Evolutionary conservation across 495 filamentous ascomycete species (phyloP), one percentile per base, ranked within the genome.

Genomic region (Daldinia bambusicola): DNA sequence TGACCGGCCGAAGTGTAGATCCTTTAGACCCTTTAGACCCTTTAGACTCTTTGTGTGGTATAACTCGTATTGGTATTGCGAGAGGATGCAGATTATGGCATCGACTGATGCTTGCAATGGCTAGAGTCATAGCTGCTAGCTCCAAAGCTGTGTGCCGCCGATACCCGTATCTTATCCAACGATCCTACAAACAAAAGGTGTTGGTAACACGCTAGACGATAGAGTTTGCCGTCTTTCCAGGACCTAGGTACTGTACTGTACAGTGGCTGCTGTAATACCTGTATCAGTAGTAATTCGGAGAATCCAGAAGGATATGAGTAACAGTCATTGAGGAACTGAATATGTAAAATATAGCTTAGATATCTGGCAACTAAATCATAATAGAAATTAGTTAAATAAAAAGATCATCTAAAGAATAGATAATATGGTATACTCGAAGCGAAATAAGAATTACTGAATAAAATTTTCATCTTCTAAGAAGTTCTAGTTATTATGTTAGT

Each of bases 1-100:
- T 67, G 66, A 68, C 32, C 65, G 67, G 70, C 52, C 71, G 66
- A 62, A 64, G 43, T 52, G 66, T 73, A 51, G 65, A 65, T 14
- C 38, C 36, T 36, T 26, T 26, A 26, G 26, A 26, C 26, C 26
- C 36, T 36, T 26, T 26, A 26, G 26, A 26, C 26, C 26, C 26
- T 26, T 26, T 26, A 26, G 26, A 26, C 1, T 36, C 2, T 61
- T 26, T 53, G 12, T 43, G 31, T 38, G 13, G 34, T 51, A 55
- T 51, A 52, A n/a, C 2, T 60, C 20, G 56, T 51, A 48, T 51
- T 58, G 51, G 36, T 14, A 32, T 61, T 51, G 60, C 34, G 55
- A 50, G 20, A 51, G 45, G 53, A 52, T 34, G 34, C 9, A 50
- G 4, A 40, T 13, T 59, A 45, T 60, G 13, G 53, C 57, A 59